Evolutionary conservation across 306 rosid species (phyloP), one percentile per base, ranked within the genome.

Genomic region (Alnus rubra): DNA sequence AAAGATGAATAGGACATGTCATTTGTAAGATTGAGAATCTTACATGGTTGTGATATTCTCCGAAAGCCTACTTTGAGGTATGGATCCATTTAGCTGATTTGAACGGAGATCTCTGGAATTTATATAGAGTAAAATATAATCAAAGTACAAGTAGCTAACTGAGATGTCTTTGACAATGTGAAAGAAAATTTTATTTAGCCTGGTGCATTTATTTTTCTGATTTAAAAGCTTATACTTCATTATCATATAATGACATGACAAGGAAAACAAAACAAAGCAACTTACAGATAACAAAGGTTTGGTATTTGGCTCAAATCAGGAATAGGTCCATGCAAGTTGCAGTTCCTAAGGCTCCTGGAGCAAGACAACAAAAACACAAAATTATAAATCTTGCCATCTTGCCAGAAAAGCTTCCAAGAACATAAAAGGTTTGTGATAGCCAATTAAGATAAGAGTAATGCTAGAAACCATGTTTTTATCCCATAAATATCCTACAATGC

Each of bases 341-440:
- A 96, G 82, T 91, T 91, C 88, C 97, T 88, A 76, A 96, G 90
- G 76, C 97, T 91, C 97, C 99, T 96, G 83, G 62, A 7, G 78
- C 52, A 72, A 68, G 77, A 48, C 76, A 84, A 84, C 44, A 50
- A 84, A 76, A 76, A n/a, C 52, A 75, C n/a, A n/a, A n/a, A n/a
- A n/a, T 15, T 67, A 16, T 39, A 47, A 67, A 39, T 18, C 30
- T 67, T 16, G 50, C n/a, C n/a, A n/a, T n/a, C n/a, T n/a, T n/a
- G n/a, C n/a, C n/a, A n/a, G n/a, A n/a, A n/a, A 33, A 63, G 45
- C 71, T 37, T 65, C 47, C 15, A 65, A 30, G 71, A 67, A 39
- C 71, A 67, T 67, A 13, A 39, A 18, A 37, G 49, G 47, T 37
- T 37, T 18, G 71, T 37, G 50, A 39, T 39, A 42, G 4, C 51